Percentiles rank a stretch among this genome's conserved stretches.
These are phyloP conservation scores for Flaveria trinervia DNA, from an alignment of 129 eudicot species.

Conservation along the genomic window DNA sequence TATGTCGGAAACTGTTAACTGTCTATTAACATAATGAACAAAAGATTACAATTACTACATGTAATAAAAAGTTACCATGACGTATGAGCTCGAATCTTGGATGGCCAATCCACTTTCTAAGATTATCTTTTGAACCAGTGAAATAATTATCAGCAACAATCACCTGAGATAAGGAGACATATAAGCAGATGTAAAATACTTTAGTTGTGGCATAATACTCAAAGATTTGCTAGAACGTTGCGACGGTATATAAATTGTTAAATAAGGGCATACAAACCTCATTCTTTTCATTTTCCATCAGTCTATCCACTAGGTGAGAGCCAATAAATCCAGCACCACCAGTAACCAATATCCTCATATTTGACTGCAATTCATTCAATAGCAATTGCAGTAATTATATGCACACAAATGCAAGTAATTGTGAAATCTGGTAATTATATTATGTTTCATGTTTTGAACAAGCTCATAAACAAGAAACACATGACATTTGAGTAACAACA, in stretches of 20 bases:
- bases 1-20: not conserved
- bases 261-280: constrained; percentile 46
- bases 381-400: not conserved
- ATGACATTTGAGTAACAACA: too few species aligned
- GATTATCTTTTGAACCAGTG: constrained; percentile 91
- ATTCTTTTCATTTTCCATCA: constrained; percentile 93
- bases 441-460: too few species aligned
- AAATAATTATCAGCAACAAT: constrained; percentile 89
- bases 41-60: not conserved
- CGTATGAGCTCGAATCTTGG: constrained; percentile 95
- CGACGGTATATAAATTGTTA: not conserved
- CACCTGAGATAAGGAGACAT: constrained; percentile 48
- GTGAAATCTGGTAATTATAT: not conserved
- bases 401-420: constrained; percentile 7
- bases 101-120: constrained; percentile 86
- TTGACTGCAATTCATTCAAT: constrained; percentile 52
- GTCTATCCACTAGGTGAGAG: constrained; percentile 84
- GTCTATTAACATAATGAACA: not conserved
- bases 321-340: constrained; percentile 99
- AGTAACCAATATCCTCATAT: constrained; percentile 90
- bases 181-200: not conserved
- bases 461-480: too few species aligned
- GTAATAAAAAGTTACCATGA: constrained; percentile 50
- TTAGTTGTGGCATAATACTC: not conserved
- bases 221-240: not conserved